These are phyloP conservation scores for Posidonia oceanica DNA, from an alignment of 116 monocot genomes.

Conservation along the genomic window DNA sequence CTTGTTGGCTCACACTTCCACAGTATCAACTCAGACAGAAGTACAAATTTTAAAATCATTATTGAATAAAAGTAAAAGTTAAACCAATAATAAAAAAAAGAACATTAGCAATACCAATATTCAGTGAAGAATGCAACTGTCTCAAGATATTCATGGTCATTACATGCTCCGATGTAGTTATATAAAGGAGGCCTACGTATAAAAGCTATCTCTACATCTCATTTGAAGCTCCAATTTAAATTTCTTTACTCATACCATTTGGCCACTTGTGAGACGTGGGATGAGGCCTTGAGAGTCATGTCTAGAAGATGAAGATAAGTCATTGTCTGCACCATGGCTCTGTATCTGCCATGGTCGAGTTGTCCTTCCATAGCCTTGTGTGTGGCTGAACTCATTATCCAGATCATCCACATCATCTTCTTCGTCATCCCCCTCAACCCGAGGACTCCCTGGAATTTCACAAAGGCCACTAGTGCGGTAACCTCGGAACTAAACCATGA, in stretches of 20 bases:
- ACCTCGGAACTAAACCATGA: background rate
- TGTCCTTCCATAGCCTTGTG: constrained; percentile 39
- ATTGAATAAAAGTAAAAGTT: background rate
- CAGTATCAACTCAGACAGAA: background rate
- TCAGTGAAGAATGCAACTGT: too few species aligned
- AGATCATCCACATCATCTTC: constrained; percentile 21
- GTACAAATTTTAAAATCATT: background rate
- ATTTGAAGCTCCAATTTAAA: background rate
- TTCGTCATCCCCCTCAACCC: constrained; percentile 21
- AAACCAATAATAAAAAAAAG: background rate
- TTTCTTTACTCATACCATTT: constrained; percentile 27
- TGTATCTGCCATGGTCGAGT: constrained; percentile 13
- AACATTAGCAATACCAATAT: too few species aligned
- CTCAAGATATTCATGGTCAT: too few species aligned
- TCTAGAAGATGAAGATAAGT: constrained; percentile 68
- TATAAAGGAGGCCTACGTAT: too few species aligned
- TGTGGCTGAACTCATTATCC: constrained; percentile 14
- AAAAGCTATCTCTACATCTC: background rate
- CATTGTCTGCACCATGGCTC: constrained; percentile 35
- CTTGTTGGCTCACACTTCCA: background rate
- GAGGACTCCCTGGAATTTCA: constrained; percentile 16
- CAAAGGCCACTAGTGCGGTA: background rate
- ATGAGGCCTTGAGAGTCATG: constrained; percentile 47
- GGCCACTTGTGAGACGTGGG: constrained; percentile 55
- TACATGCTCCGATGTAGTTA: too few species aligned